A percentile compares a stretch with the other conserved stretches of the same genome.
These are phyloP conservation scores for Suillus tomentosus DNA, from an alignment of 768 basidiomycete genomes.

Conservation along the genomic window DNA sequence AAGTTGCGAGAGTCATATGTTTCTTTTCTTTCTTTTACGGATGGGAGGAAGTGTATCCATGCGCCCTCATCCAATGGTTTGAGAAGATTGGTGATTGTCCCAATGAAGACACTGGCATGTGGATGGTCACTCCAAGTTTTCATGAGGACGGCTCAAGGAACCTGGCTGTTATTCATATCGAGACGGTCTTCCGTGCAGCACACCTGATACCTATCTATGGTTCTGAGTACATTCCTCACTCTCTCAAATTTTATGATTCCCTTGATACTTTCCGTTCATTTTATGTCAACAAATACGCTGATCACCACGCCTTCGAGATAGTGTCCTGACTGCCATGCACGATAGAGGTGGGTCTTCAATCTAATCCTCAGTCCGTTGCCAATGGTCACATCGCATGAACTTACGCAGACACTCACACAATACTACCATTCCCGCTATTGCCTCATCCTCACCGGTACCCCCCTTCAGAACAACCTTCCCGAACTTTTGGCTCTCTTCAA, in stretches of 20 bases:
- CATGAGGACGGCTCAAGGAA: background rate
- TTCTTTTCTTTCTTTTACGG: slow-evolving; percentile 25
- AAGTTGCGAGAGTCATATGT: slow-evolving; percentile 15
- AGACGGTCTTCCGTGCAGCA: slow-evolving; percentile 6
- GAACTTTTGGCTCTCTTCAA: slow-evolving; percentile 95
- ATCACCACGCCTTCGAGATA: background rate
- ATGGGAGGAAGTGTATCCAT: slow-evolving; percentile 14
- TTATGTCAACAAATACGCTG: background rate
- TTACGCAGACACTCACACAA: slow-evolving; percentile 85
- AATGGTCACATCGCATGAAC: slow-evolving; percentile 82
- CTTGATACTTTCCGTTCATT: background rate
- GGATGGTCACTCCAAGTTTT: background rate
- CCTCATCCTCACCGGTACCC: slow-evolving; percentile 93
- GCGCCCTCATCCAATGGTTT: slow-evolving; percentile 26
- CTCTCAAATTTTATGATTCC: background rate
- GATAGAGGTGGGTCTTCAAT: background rate
- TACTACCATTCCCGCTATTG: slow-evolving; percentile 93
- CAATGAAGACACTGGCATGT: slow-evolving; percentile 24
- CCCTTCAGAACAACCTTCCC: slow-evolving; percentile 94
- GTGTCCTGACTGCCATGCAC: background rate
- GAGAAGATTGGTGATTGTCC: slow-evolving; percentile 13
- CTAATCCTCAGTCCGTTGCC: background rate
- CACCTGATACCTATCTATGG: slow-evolving; percentile 12
- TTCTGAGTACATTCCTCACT: background rate
- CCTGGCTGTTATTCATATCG: slow-evolving; percentile 10